A percentile compares a stretch with the other conserved stretches of the same genome.
Evolutionary conservation across 805 yeast species (phyloP).

Genomic region (Sugiyamaella boreocaroliniensis): DNA sequence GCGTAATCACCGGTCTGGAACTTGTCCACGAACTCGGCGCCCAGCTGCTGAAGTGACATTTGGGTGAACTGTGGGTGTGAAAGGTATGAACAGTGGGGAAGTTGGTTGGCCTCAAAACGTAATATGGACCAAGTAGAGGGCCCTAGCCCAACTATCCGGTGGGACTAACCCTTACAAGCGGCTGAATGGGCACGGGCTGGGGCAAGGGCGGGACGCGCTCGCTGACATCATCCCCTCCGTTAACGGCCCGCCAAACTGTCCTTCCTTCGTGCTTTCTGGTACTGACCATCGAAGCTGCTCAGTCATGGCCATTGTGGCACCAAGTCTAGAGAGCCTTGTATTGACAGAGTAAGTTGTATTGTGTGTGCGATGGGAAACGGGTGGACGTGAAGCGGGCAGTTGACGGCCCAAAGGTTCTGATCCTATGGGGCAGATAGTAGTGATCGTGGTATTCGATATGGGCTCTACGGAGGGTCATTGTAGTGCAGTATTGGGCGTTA

Average conservation of each 20-base stretch:
- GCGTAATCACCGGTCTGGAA: constrained; percentile 58
- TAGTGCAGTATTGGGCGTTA: too few relatives aligned
- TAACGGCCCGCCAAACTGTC: neutral
- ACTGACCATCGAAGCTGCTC: neutral
- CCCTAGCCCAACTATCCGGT: too few relatives aligned
- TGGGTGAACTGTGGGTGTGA: too few relatives aligned
- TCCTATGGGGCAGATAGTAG: too few relatives aligned
- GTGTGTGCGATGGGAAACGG: neutral
- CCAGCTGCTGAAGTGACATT: constrained; percentile 56
- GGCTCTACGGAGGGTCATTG: too few relatives aligned
- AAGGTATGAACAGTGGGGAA: too few relatives aligned
- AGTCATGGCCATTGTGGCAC: neutral
- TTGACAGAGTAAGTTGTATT: neutral
- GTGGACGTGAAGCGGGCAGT: neutral
- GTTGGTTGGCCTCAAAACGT: too few relatives aligned
- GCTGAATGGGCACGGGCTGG: neutral
- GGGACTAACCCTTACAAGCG: too few relatives aligned
- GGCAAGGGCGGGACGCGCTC: neutral
- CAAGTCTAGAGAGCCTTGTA: neutral
- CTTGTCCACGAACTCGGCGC: constrained; percentile 58
- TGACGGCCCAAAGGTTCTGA: too few relatives aligned
- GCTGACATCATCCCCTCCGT: neutral
- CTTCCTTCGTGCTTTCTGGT: neutral
- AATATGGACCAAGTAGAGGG: too few relatives aligned
- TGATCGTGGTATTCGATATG: too few relatives aligned